Percentiles rank a stretch among this genome's conserved stretches.
These are phyloP conservation scores for Rhizophora apiculata DNA, from an alignment of 345 rosid genomes.

Conservation along the genomic window DNA sequence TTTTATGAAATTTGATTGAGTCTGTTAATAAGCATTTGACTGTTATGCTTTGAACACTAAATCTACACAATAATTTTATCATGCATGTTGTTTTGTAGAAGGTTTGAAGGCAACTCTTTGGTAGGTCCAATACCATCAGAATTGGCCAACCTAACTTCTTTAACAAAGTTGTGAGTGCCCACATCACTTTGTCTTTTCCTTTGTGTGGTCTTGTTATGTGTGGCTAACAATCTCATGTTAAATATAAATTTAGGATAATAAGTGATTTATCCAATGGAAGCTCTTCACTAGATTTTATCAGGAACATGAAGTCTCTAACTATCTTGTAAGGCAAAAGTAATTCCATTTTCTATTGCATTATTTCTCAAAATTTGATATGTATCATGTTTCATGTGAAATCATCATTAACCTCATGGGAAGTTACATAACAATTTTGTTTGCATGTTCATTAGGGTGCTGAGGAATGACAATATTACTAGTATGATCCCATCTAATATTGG, in stretches of 20 bases:
- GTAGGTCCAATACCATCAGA: slow-evolving; percentile 62
- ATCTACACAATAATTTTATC: neutral
- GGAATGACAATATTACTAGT: slow-evolving; percentile 52
- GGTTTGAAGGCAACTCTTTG: slow-evolving; percentile 63
- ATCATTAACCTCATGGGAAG: neutral
- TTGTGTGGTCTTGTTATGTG: neutral
- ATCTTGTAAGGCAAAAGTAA: slow-evolving; percentile 37
- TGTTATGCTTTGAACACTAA: neutral
- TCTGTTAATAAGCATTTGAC: neutral
- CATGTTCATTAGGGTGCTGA: slow-evolving; percentile 40
- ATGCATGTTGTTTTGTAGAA: slow-evolving; percentile 42
- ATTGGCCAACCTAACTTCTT: slow-evolving; percentile 44
- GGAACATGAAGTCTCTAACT: slow-evolving; percentile 42
- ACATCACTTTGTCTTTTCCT: neutral
- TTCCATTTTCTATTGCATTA: slow-evolving; percentile 2
- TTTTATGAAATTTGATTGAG: neutral
- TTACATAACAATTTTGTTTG: slow-evolving; percentile 1
- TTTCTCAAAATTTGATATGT: neutral
- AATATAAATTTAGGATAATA: slow-evolving; percentile 49
- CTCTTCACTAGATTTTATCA: slow-evolving; percentile 50
- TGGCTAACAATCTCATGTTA: slow-evolving; percentile 4
- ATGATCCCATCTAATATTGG: slow-evolving; percentile 56
- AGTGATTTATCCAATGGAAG: slow-evolving; percentile 56
- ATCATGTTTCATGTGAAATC: neutral
- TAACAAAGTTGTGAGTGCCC: slow-evolving; percentile 54